Evolutionary conservation across 306 rosid species (phyloP), one percentile per base, ranked within the genome.

Genomic region (Canavalia gladiata): DNA sequence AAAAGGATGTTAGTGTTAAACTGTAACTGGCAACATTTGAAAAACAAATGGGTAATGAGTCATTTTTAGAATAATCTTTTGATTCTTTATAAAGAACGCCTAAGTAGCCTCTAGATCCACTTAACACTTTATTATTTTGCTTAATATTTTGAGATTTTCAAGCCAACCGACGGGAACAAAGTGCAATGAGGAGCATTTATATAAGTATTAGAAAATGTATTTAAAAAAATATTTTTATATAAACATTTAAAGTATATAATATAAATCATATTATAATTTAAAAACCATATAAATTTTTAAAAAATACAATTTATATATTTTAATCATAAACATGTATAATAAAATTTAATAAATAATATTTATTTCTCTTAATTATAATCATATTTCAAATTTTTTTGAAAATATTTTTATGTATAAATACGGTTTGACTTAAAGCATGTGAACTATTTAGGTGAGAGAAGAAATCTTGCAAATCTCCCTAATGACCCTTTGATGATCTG

Each of bases 391-490:
- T 18, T 18, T 18, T 18, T 18, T 18, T 18, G 25, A 18, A 18
- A 72, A 4, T 46, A 41, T 30, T 37, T 43, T n/a, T 67, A 25
- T 29, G 11, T 55, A 41, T 8, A 54, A 50, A 39, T 50, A 72
- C 3, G 8, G 10, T 58, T 80, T 84, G 87, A 84, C 87, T 69
- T 84, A 18, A 3, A 74, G 62, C 78, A 42, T 57, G 54, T 54
- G 78, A 70, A 43, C 37, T 57, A 72, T 71, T 59, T 68, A 6
- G 74, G 82, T 34, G 8, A 12, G 3, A 31, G 50, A 84, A 68
- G 5, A 80, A 72, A 75, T 68, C 82, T 62, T 74, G 82, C 56
- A 43, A 68, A 84, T 84, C 74, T 75, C 64, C 68, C 8, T n/a
- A 13, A 35, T 34, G 37, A 76, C 55, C 5, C 30, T 74, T 52